phyloP scores from a whole-genome alignment of 2,329 filamentous ascomycete genomes.

The Fusarium sp. region DNA sequence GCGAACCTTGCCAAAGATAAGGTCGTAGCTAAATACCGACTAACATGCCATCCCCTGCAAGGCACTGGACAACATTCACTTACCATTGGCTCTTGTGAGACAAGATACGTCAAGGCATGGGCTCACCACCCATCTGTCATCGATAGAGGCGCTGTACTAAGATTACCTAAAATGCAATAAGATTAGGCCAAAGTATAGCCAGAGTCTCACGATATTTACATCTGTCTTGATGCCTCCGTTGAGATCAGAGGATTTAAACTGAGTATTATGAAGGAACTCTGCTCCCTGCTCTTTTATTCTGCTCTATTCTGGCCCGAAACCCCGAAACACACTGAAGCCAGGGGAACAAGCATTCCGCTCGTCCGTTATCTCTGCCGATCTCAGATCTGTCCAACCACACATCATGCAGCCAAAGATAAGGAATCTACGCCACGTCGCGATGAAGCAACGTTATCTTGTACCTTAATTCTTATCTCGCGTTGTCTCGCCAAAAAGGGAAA shows the following conservation, averaged over 20 bases:
- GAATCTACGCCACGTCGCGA: slow-evolving; percentile 2
- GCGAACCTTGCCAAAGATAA: slow-evolving; percentile 2
- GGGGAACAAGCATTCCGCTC: not conserved
- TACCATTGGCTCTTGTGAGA: not conserved
- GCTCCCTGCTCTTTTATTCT: not conserved
- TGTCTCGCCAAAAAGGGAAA: slow-evolving; percentile 17
- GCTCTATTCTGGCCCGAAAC: rapidly evolving
- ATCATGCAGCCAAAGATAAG: slow-evolving; percentile 16
- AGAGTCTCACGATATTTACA: not conserved
- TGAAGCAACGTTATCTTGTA: slow-evolving; percentile 10
- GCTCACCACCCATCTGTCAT: no score
- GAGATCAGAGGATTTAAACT: not conserved
- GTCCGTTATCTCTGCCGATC: slow-evolving; percentile 23
- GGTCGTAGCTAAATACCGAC: not conserved
- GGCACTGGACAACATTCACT: not conserved
- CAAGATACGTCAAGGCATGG: not conserved
- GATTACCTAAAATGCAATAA: not conserved
- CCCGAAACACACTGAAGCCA: not conserved
- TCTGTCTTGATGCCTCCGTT: not conserved
- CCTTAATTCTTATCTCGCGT: slow-evolving; percentile 23
- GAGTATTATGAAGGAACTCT: not conserved
- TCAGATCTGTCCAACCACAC: slow-evolving; percentile 3
- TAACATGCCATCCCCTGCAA: not conserved
- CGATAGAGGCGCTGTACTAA: not conserved
- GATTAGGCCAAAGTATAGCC: not conserved